A percentile compares a stretch with the other conserved stretches of the same genome.
These are phyloP conservation scores for Exophiala viscosa DNA, from an alignment of 2,329 filamentous ascomycete species.

Conservation along the genomic window DNA sequence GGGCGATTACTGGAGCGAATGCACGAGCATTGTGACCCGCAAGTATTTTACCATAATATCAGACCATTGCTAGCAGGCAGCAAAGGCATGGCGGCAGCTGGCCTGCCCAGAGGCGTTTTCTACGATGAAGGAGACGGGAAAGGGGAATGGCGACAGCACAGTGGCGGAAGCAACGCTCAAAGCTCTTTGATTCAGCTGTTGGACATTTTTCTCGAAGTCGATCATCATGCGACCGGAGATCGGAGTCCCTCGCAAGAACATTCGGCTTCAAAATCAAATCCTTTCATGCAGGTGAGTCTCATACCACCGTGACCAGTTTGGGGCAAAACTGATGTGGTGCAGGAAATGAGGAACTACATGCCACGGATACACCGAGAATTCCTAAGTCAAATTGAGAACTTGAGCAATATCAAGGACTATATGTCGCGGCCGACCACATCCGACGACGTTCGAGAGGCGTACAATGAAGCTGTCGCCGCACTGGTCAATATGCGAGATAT, in stretches of 20 bases:
- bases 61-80: slow-evolving; percentile 51
- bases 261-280: slow-evolving; percentile 22
- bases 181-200: slow-evolving; percentile 54
- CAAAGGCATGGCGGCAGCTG: slow-evolving; percentile 52
- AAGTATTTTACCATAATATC: slow-evolving; percentile 52
- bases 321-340: slow-evolving; percentile 13
- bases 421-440: slow-evolving; percentile 36
- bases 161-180: slow-evolving; percentile 55
- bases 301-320: background rate
- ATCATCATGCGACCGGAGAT: slow-evolving; percentile 42
- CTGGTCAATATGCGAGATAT: slow-evolving; percentile 48
- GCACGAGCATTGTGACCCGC: slow-evolving; percentile 49
- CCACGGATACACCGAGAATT: slow-evolving; percentile 52
- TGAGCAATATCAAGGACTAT: slow-evolving; percentile 46
- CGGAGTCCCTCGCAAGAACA: slow-evolving; percentile 28
- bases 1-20: slow-evolving; percentile 46
- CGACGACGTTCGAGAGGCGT: slow-evolving; percentile 29
- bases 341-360: slow-evolving; percentile 56
- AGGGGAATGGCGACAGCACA: slow-evolving; percentile 49
- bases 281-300: slow-evolving; percentile 33
- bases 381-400: slow-evolving; percentile 43
- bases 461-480: slow-evolving; percentile 14
- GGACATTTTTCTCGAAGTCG: slow-evolving; percentile 51
- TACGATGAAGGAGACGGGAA: slow-evolving; percentile 49
- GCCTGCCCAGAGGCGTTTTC: slow-evolving; percentile 50